These are phyloP conservation scores for Phaeophleospora eucalypticola DNA, from an alignment of 2,329 filamentous ascomycete genomes.

Conservation along the genomic window DNA sequence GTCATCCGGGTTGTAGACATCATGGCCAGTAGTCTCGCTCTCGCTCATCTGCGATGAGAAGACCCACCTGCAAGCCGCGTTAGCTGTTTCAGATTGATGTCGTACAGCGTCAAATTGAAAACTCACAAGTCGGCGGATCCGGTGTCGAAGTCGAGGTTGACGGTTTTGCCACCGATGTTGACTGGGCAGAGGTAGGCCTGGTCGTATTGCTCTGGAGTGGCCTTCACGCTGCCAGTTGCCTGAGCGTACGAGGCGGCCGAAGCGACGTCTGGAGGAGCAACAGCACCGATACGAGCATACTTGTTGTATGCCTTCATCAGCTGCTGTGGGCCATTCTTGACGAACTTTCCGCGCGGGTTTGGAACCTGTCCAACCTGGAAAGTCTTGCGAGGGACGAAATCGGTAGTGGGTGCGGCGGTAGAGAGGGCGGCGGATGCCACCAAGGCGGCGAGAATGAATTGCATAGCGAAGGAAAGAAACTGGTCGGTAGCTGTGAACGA, in stretches of 20 bases:
- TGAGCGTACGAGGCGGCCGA: slow-evolving; percentile 33
- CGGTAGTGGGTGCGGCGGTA: slow-evolving; percentile 29
- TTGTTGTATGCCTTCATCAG: slow-evolving; percentile 41
- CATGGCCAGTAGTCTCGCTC: slow-evolving; percentile 51
- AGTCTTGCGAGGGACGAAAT: slow-evolving; percentile 20
- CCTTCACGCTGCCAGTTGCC: slow-evolving; percentile 37
- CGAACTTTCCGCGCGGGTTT: slow-evolving; percentile 19
- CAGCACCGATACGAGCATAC: slow-evolving; percentile 29
- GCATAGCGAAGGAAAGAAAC: slow-evolving; percentile 25
- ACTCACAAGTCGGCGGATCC: slow-evolving; percentile 63
- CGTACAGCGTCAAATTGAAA: background rate
- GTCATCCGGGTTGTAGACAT: slow-evolving; percentile 54
- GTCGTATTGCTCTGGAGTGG: slow-evolving; percentile 38
- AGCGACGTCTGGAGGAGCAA: slow-evolving; percentile 26
- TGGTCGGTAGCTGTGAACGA: slow-evolving; percentile 7
- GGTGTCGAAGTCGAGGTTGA: slow-evolving; percentile 69
- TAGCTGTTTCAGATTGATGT: slow-evolving; percentile 1
- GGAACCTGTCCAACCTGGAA: slow-evolving; percentile 31
- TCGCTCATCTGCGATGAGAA: slow-evolving; percentile 57
- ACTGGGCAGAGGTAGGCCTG: slow-evolving; percentile 50
- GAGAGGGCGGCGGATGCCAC: slow-evolving; percentile 28
- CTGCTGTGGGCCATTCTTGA: slow-evolving; percentile 37
- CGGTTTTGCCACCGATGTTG: slow-evolving; percentile 57
- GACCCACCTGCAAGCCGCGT: slow-evolving; percentile 52
- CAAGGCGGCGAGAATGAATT: slow-evolving; percentile 25